Percentiles rank a stretch among this genome's conserved stretches.
These are phyloP conservation scores for Marchantia paleacea DNA, from an alignment of 225 moss, liverwort and hornwort genomes.

Conservation along the genomic window DNA sequence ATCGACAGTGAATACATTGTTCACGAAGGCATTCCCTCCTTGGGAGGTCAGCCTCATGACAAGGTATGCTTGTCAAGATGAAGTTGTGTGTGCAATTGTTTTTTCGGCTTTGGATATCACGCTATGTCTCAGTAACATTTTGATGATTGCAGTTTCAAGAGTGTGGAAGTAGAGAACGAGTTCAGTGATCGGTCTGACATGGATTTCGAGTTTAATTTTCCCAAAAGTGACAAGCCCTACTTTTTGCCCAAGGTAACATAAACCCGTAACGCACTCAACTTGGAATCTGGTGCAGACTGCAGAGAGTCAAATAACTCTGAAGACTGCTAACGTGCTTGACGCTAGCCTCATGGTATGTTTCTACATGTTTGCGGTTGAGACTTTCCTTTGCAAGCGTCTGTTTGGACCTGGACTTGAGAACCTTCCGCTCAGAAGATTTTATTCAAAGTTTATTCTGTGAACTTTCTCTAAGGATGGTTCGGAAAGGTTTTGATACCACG, in stretches of 20 bases:
- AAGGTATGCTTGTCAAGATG: conserved; percentile 29
- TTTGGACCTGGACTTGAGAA: background rate
- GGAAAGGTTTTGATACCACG: background rate
- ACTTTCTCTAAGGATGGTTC: background rate
- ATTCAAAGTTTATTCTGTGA: background rate
- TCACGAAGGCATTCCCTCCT: conserved; percentile 82
- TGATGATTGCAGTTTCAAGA: background rate
- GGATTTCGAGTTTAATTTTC: background rate
- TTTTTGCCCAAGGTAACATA: background rate
- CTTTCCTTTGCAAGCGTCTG: background rate
- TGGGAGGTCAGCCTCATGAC: conserved; percentile 50
- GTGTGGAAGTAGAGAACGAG: background rate
- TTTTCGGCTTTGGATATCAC: background rate
- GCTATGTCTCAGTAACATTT: background rate
- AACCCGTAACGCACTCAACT: background rate
- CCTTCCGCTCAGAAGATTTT: background rate
- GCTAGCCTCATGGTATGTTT: background rate
- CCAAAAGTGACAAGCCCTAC: background rate
- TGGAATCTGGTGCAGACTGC: background rate
- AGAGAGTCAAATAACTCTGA: background rate
- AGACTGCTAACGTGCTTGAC: background rate
- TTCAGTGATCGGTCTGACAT: background rate
- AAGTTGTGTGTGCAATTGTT: background rate
- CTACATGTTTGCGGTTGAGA: background rate
- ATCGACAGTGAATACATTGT: conserved; percentile 71